phyloP scores from a whole-genome alignment of 2,329 filamentous ascomycete species.

The Alternaria burnsii region DNA sequence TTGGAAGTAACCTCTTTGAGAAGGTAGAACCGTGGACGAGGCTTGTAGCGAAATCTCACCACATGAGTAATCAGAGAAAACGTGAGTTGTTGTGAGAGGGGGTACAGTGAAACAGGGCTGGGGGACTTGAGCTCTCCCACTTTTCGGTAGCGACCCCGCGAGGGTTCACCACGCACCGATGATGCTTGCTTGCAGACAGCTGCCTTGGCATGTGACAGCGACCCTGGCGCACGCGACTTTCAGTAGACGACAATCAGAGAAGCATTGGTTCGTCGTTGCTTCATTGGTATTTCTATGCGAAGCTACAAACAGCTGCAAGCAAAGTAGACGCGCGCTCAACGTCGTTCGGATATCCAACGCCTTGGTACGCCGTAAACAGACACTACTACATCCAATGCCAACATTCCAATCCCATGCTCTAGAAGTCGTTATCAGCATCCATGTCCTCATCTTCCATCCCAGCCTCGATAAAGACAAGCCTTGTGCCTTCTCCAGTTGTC shows the following conservation, averaged over 20 bases:
- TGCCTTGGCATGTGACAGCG: conserved; percentile 23
- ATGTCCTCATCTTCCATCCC: conserved; percentile 57
- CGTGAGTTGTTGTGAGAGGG: background rate
- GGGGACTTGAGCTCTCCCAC: conserved; percentile 15
- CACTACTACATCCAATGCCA: conserved; percentile 22
- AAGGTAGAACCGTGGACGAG: conserved; percentile 35
- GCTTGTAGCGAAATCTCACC: conserved; percentile 14
- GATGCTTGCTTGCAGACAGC: conserved; percentile 20
- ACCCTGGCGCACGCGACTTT: conserved; percentile 5
- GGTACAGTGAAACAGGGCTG: background rate
- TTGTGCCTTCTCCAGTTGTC: conserved; percentile 62
- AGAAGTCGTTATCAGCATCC: conserved; percentile 50
- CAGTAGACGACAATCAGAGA: background rate
- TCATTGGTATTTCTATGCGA: conserved; percentile 12
- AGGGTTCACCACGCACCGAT: conserved; percentile 16
- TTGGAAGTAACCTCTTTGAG: conserved; percentile 38
- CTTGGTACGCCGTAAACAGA: conserved; percentile 34
- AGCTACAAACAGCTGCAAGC: conserved; percentile 4
- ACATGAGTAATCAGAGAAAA: background rate
- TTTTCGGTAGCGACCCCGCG: conserved; percentile 26
- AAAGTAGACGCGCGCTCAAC: conserved; percentile 15
- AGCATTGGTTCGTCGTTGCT: conserved; percentile 5
- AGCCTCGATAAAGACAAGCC: conserved; percentile 64
- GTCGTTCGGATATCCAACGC: conserved; percentile 33
- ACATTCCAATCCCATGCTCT: conserved; percentile 20